These are phyloP conservation scores for Camellia lanceoleosa DNA, from an alignment of 148 eudicot genomes.

Conservation along the genomic window DNA sequence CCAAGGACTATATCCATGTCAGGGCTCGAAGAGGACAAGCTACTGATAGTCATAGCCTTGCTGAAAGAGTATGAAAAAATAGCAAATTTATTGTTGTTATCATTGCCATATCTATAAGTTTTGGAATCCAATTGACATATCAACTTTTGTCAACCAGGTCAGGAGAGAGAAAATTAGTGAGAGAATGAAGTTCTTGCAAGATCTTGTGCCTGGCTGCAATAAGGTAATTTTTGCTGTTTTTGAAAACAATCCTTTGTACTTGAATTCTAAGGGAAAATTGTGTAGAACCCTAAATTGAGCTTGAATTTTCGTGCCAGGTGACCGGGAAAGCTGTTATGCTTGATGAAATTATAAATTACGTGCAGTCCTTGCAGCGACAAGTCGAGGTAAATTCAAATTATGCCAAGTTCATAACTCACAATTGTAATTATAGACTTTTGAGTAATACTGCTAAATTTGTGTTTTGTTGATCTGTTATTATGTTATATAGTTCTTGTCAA, in stretches of 20 bases:
- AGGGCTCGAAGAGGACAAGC: constrained; percentile 64
- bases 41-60: constrained; percentile 61
- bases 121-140: background rate
- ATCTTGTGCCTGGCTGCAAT: constrained; percentile 87
- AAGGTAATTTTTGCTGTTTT: constrained; percentile 45
- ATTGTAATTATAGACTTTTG: background rate
- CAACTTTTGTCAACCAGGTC: constrained; percentile 39
- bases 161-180: constrained; percentile 89
- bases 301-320: constrained; percentile 35
- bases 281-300: background rate
- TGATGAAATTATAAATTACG: constrained; percentile 94
- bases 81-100: background rate
- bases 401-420: background rate
- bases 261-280: background rate
- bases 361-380: constrained; percentile 86
- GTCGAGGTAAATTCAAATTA: constrained; percentile 65
- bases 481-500: constrained; percentile 60
- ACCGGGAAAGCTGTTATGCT: constrained; percentile 93
- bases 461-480: background rate
- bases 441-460: background rate
- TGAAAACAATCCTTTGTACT: background rate
- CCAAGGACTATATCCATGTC: constrained; percentile 66
- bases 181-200: constrained; percentile 57
- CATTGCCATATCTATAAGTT: too few relatives aligned
- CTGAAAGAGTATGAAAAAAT: constrained; percentile 52